Conservation (phyloP, 1,284 basidiomycete species). For the Pseudozyma sp. region DNA sequence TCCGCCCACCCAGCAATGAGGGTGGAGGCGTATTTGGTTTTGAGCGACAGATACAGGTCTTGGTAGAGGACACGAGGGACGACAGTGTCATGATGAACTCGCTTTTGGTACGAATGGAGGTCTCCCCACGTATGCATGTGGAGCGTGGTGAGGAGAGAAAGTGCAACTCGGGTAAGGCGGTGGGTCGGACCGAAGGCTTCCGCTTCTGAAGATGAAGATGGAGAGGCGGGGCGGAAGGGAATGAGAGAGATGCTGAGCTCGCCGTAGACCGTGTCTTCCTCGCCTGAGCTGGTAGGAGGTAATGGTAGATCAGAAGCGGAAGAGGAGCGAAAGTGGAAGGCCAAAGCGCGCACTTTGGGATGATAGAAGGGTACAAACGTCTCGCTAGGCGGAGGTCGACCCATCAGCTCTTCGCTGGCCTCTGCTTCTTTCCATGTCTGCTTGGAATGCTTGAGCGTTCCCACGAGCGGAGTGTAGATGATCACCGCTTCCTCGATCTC, state of each 20-base stretch:
- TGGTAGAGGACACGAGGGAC: constrained; percentile 84
- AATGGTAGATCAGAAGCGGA: not conserved
- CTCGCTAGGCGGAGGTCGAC: constrained; percentile 12
- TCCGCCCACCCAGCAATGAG: constrained; percentile 76
- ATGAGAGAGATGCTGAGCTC: constrained; percentile 74
- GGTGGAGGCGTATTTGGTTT: constrained; percentile 77
- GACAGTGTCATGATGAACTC: constrained; percentile 84
- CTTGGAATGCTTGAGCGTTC: constrained; percentile 17
- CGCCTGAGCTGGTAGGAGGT: not conserved
- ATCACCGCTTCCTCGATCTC: constrained; percentile 37
- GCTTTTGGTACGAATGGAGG: constrained; percentile 83
- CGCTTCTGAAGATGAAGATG: not conserved
- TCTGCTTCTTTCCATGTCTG: constrained; percentile 7
- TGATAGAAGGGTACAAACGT: constrained; percentile 64
- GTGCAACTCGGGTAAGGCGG: constrained; percentile 81
- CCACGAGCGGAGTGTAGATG: constrained; percentile 42
- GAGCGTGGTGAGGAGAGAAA: constrained; percentile 82
- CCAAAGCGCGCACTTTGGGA: constrained; percentile 61
- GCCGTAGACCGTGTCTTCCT: constrained; percentile 16
- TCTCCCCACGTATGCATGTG: constrained; percentile 88
- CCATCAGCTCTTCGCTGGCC: not conserved
- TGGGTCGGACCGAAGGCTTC: constrained; percentile 62
- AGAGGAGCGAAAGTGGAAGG: constrained; percentile 47
- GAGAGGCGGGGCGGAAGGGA: constrained; percentile 34
- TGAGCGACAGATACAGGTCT: constrained; percentile 87